Evolutionary conservation across 352 stramenopile genomes (phyloP).

Genomic region (Blastocystis hominis): DNA sequence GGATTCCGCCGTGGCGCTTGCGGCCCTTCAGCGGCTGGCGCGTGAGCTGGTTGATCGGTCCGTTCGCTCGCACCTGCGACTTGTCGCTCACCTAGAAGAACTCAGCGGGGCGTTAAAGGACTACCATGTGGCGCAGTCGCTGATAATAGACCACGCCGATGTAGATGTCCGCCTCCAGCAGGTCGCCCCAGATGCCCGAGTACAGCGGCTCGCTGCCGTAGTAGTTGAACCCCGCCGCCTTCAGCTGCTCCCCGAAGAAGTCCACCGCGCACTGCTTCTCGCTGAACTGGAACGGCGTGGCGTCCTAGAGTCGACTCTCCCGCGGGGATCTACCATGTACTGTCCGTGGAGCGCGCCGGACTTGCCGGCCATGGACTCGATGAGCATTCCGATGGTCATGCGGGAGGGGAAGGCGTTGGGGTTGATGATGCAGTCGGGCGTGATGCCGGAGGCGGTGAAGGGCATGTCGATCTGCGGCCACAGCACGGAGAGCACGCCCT

Average conservation of each 20-base stretch:
- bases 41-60: slow-evolving; percentile 94
- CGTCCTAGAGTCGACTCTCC: slow-evolving; percentile 77
- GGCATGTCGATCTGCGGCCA: slow-evolving; percentile 98
- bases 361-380: slow-evolving; percentile 99
- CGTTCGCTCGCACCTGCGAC: slow-evolving; percentile 92
- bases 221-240: slow-evolving; percentile 88
- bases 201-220: slow-evolving; percentile 98
- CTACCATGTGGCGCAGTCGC: slow-evolving; percentile 97
- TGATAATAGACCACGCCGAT: slow-evolving; percentile 99
- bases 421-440: slow-evolving; percentile 98
- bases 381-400: slow-evolving; percentile 95
- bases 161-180: slow-evolving; percentile 99
- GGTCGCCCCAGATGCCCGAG: slow-evolving; percentile 88
- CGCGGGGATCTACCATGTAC: slow-evolving; percentile 65
- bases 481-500: slow-evolving; percentile 95
- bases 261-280: slow-evolving; percentile 95
- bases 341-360: slow-evolving; percentile 88
- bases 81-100: slow-evolving; percentile 79
- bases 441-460: slow-evolving; percentile 95
- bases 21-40: slow-evolving; percentile 96
- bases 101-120: no score
- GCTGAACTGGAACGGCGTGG: slow-evolving; percentile 96
- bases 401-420: slow-evolving; percentile 88
- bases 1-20: slow-evolving; percentile 96
- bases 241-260: slow-evolving; percentile 95